A percentile compares a stretch with the other conserved stretches of the same genome.
These are phyloP conservation scores for Epicoccum nigrum DNA, from an alignment of 2,329 filamentous ascomycete species.

Conservation along the genomic window DNA sequence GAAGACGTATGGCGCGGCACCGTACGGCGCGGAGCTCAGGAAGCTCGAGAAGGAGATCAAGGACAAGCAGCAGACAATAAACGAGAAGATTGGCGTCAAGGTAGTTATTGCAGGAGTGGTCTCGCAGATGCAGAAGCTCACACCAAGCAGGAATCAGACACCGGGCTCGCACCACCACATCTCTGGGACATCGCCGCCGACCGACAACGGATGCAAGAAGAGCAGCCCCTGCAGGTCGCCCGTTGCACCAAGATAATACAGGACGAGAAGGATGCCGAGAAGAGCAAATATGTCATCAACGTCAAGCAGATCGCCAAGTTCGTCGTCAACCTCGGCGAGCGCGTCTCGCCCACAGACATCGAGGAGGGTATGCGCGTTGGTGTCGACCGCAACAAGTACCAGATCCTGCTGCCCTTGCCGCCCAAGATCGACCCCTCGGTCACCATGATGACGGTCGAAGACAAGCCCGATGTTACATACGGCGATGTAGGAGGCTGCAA, in stretches of 20 bases:
- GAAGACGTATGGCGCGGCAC: conserved; percentile 97
- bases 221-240: conserved; percentile 96
- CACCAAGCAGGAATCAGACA: conserved; percentile 85
- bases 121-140: conserved; percentile 7
- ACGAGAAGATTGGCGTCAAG: conserved; percentile 85
- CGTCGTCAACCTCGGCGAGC: conserved; percentile 94
- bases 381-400: conserved; percentile 98
- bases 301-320: conserved; percentile 99
- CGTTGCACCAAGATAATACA: conserved; percentile 99
- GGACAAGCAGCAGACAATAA: conserved; percentile 96
- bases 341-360: conserved; percentile 97
- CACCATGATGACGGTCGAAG: conserved; percentile 99
- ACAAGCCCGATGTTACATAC: conserved; percentile 99
- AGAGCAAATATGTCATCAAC: conserved; percentile 99
- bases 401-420: conserved; percentile 93
- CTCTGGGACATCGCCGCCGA: conserved; percentile 98
- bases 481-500: conserved; percentile 99
- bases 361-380: conserved; percentile 99
- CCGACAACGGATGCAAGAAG: conserved; percentile 96
- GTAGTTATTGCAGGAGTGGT: conserved; percentile 11
- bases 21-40: conserved; percentile 91
- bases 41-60: conserved; percentile 99
- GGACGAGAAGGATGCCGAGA: conserved; percentile 92
- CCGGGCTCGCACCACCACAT: conserved; percentile 95
- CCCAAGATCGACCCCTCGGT: conserved; percentile 99